These are phyloP conservation scores for Dichotomopilus funicola DNA, from an alignment of 2,329 filamentous ascomycete species.

Conservation along the genomic window DNA sequence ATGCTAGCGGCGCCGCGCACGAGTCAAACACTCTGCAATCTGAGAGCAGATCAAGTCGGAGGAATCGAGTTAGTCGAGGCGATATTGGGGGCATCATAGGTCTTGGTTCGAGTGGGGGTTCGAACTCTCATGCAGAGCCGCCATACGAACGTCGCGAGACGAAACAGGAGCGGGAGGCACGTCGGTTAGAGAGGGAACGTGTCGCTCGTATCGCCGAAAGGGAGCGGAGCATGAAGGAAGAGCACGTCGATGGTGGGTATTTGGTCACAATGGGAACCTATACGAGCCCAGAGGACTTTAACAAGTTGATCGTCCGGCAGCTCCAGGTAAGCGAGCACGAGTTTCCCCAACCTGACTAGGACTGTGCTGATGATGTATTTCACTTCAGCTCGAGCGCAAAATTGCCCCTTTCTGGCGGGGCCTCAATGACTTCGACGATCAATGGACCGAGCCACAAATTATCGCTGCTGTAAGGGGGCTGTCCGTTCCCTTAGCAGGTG, in stretches of 20 bases:
- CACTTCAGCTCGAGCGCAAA: slow-evolving; percentile 73
- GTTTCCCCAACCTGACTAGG: neutral
- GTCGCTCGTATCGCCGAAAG: slow-evolving; percentile 71
- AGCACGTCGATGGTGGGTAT: slow-evolving; percentile 90
- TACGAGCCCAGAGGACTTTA: slow-evolving; percentile 87
- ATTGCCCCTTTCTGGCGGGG: slow-evolving; percentile 95
- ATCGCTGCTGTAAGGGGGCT: slow-evolving; percentile 81
- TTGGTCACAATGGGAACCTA: slow-evolving; percentile 93
- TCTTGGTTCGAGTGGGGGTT: slow-evolving; percentile 32
- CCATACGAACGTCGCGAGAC: slow-evolving; percentile 70
- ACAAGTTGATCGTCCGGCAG: slow-evolving; percentile 79
- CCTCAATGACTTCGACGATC: slow-evolving; percentile 77
- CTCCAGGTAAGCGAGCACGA: slow-evolving; percentile 61
- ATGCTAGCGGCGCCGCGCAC: slow-evolving; percentile 14
- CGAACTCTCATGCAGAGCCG: slow-evolving; percentile 33
- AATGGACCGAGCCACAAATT: slow-evolving; percentile 94
- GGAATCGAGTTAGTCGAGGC: slow-evolving; percentile 34
- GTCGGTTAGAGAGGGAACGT: slow-evolving; percentile 77
- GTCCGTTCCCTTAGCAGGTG: slow-evolving; percentile 75
- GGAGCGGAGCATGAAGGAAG: slow-evolving; percentile 82
- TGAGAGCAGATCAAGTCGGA: slow-evolving; percentile 21
- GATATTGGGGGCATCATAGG: slow-evolving; percentile 43
- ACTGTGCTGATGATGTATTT: slow-evolving; percentile 10
- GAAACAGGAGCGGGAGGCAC: slow-evolving; percentile 82
- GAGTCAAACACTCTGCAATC: slow-evolving; percentile 20